Evolutionary conservation across 768 basidiomycete genomes (phyloP), one percentile per base, ranked within the genome.

Genomic region (Lactarius trivialis): DNA sequence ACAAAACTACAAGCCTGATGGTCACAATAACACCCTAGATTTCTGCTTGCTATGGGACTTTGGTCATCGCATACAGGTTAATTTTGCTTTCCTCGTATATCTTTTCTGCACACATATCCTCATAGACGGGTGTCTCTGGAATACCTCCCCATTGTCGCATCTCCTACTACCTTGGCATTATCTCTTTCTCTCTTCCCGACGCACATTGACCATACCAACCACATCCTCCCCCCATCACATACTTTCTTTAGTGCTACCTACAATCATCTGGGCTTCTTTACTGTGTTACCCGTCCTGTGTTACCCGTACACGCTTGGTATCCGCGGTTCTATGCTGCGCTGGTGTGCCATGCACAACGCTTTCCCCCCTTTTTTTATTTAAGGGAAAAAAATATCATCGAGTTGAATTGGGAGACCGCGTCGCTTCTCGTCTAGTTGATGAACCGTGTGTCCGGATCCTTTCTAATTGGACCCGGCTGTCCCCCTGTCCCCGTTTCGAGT

Each of bases 1-100:
- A 65, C 70, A 63, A 71, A 73, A 67, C 17, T 58, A 57, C 52
- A 60, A 56, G 55, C 58, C 45, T 67, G 32, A 60, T 41, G 58
- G 58, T 34, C 55, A 57, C 45, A 41, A 41, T 30, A 33, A 56
- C 56, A 56, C 37, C 41, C 45, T 58, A 64, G 61, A 64, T 50
- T 49, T 63, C 43, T 63, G 37, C 61, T 34, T 64, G 50, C 55
- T 64, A 58, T 58, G 61, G 64, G 64, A 65, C 64, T 58, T 64
- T 52, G 36, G 56, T 58, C 45, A 24, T 53, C 39, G 52, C 64
- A 63, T 58, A 52, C 32, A 53, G 56, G 54, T 65, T 64, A 52
- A 64, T 62, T 39, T 54, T 56, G 12, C 21, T 9, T 63, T 48
- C 36, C 4, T 64, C 56, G 57, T 65, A 65, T 58, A 63, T 65